Conservation (phyloP, 495 filamentous ascomycete species). For the Eremomyces bilateralis region DNA sequence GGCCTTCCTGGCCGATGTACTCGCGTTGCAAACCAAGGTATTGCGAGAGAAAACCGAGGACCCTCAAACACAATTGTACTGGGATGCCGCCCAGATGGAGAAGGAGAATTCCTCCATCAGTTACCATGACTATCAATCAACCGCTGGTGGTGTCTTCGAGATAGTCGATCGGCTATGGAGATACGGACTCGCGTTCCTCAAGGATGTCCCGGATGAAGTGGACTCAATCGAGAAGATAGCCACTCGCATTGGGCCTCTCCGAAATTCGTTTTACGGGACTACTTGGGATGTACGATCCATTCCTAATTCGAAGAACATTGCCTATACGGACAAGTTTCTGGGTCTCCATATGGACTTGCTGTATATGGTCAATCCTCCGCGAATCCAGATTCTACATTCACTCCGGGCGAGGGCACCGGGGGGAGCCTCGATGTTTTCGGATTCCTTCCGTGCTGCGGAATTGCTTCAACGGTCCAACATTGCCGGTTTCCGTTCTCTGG, state of each 20-base stretch:
- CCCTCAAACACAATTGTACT: too few relatives aligned
- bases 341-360: conserved; percentile 84
- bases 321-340: conserved; percentile 61
- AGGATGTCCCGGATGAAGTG: conserved; percentile 40
- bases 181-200: conserved; percentile 53
- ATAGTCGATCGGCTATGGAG: conserved; percentile 31
- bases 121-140: conserved; percentile 47
- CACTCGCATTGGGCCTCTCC: conserved; percentile 45
- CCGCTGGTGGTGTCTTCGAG: conserved; percentile 26
- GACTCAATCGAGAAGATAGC: conserved; percentile 44
- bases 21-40: conserved; percentile 9
- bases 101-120: conserved; percentile 28
- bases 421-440: conserved; percentile 64
- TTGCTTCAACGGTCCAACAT: conserved; percentile 17
- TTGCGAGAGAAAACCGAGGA: conserved; percentile 9
- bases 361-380: conserved; percentile 62
- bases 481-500: conserved; percentile 21
- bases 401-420: conserved; percentile 50
- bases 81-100: conserved; percentile 21
- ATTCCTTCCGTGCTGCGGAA: conserved; percentile 39
- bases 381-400: conserved; percentile 72
- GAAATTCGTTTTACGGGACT: conserved; percentile 68
- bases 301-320: conserved; percentile 65
- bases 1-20: conserved; percentile 8
- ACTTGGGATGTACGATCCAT: conserved; percentile 77